Evolutionary conservation across 768 basidiomycete genomes (phyloP), one percentile per base, ranked within the genome.

Genomic region (Pleurotus tuber-regium): DNA sequence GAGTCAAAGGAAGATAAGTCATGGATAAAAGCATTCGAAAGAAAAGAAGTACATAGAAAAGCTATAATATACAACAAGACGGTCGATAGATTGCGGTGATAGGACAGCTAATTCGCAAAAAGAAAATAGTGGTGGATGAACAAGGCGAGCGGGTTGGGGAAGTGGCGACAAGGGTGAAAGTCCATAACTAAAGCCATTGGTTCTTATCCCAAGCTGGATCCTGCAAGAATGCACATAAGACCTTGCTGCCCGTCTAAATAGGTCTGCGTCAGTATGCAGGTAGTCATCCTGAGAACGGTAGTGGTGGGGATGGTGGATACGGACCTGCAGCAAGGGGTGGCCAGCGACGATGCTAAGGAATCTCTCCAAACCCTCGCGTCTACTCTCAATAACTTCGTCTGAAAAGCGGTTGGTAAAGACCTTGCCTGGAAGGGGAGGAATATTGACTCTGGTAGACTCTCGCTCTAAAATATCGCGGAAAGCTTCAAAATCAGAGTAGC

Each of bases 341-440:
- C 97, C 97, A 2, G 97, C 97, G 42, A 99, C 96, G 56, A 99
- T 84, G 59, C 90, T 92, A 61, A 99, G 68, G 71, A 98, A 99
- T 25, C 96, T 75, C 72, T 98, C 96, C 19, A 98, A 71, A 1
- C 96, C 96, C 64, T 98, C 95, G 58, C 96, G 74, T 53, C 97
- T 72, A 50, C 78, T 74, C 69, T 98, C 96, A 53, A 99, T 98
- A 39, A 98, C 89, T 68, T 99, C 97, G 60, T 98, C 96, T 12
- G 93, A 94, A 72, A 98, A 99, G 31, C 97, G 78, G 63, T 97
- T 98, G 26, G 95, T 97, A 72, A 99, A 99, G 33, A 98, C 92
- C 69, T 98, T 99, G 50, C 97, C 97, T 1, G 97, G 96, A 28
- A 99, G 83, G 14, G 92, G 84, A 1, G 97, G 96, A 63, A 99